Conservation (phyloP, 768 basidiomycete genomes). For the Termitomyces sp. region DNA sequence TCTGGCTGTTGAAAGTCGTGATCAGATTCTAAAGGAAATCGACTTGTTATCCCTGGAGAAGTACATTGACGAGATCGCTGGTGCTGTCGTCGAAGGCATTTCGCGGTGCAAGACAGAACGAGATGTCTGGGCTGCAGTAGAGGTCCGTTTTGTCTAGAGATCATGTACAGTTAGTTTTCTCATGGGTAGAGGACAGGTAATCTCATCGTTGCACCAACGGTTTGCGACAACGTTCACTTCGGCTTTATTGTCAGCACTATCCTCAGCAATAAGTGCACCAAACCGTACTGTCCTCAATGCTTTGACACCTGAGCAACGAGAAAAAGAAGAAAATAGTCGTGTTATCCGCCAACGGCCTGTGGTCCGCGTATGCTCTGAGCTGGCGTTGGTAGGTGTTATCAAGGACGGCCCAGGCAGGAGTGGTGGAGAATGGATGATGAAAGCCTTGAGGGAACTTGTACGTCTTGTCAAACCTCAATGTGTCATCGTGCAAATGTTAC, state of each 20-base stretch:
- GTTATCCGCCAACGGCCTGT: conserved; percentile 82
- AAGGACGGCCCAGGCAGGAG: conserved; percentile 67
- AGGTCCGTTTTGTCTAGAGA: conserved; percentile 52
- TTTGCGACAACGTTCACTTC: conserved; percentile 82
- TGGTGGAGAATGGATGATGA: conserved; percentile 90
- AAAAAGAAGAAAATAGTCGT: conserved; percentile 86
- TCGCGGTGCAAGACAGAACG: conserved; percentile 87
- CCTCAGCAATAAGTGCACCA: conserved; percentile 57
- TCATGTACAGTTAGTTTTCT: conserved; percentile 5
- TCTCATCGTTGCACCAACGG: conserved; percentile 85
- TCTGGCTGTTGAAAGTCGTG: conserved; percentile 76
- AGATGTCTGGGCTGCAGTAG: conserved; percentile 89
- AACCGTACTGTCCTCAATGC: conserved; percentile 54
- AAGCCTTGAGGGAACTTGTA: conserved; percentile 81
- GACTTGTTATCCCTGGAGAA: conserved; percentile 89
- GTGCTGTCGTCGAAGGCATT: conserved; percentile 84
- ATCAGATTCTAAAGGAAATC: conserved; percentile 90
- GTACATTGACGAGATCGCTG: conserved; percentile 92
- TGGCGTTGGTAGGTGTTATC: conserved; percentile 85
- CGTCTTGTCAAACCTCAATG: conserved; percentile 23
- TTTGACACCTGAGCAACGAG: conserved; percentile 74
- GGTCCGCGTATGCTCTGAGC: conserved; percentile 84
- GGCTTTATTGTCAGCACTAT: conserved; percentile 58
- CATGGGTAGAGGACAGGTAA: conserved; percentile 54
- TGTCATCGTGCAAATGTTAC: conserved; percentile 10